Evolutionary conservation across 331 rosid species (phyloP).

Genomic region (Quercus phellos): DNA sequence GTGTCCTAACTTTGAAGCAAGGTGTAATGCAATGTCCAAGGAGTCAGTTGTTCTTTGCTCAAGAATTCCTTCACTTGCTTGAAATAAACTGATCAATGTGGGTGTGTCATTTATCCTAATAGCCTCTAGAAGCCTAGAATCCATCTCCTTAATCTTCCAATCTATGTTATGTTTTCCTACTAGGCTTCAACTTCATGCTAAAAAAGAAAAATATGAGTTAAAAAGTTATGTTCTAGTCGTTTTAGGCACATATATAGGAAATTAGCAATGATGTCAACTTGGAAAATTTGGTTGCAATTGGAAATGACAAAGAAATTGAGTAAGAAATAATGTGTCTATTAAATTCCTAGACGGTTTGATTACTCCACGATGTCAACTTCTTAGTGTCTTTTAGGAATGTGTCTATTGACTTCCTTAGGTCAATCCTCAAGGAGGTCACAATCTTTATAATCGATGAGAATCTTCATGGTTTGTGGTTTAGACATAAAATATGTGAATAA

Average conservation of each 20-base stretch:
- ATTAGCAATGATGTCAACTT: background rate
- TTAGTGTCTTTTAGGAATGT: background rate
- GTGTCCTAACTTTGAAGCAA: constrained; percentile 52
- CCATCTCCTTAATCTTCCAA: constrained; percentile 28
- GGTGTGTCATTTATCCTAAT: constrained; percentile 32
- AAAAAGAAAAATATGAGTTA: background rate
- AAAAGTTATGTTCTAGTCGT: background rate
- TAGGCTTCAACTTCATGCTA: background rate
- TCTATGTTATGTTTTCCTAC: background rate
- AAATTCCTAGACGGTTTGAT: no score
- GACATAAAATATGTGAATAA: no score
- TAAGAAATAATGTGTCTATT: no score
- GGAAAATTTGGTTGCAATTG: background rate
- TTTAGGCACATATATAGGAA: background rate
- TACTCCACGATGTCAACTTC: background rate
- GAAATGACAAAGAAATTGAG: background rate
- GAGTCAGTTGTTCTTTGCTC: constrained; percentile 34
- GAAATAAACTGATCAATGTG: constrained; percentile 31
- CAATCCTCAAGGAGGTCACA: background rate
- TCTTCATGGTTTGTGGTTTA: background rate
- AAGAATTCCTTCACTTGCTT: constrained; percentile 37
- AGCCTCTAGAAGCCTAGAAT: constrained; percentile 36
- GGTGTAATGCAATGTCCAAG: constrained; percentile 46
- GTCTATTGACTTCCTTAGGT: background rate
- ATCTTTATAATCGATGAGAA: background rate